These are phyloP conservation scores for Paraconiothyrium sp. DNA, from an alignment of 2,329 filamentous ascomycete species.

Conservation along the genomic window DNA sequence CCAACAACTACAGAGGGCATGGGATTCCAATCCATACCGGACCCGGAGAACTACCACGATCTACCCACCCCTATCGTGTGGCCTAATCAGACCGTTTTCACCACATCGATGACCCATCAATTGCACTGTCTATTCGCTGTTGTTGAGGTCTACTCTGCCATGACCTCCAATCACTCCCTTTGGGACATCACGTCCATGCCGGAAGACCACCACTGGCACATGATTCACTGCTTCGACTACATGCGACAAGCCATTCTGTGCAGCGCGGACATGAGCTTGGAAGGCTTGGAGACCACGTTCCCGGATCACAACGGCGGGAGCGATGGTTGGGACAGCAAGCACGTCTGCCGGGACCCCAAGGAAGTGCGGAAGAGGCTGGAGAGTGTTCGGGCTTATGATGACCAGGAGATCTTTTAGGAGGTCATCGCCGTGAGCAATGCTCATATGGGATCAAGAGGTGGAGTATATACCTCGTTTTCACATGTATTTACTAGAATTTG, in stretches of 20 bases:
- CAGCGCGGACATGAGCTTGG: constrained; percentile 41
- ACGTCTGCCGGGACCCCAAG: constrained; percentile 34
- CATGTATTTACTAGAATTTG: too few relatives aligned
- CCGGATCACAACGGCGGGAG: constrained; percentile 48
- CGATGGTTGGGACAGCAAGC: constrained; percentile 49
- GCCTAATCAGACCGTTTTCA: constrained; percentile 46
- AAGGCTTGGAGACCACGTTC: constrained; percentile 47
- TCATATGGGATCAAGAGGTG: too few relatives aligned
- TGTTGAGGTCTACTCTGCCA: constrained; percentile 42
- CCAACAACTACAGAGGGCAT: constrained; percentile 29
- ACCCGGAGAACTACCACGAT: constrained; percentile 42
- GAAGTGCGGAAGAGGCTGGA: constrained; percentile 32
- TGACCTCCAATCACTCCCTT: constrained; percentile 35
- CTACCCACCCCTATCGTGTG: constrained; percentile 46
- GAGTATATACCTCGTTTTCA: too few relatives aligned
- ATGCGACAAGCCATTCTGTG: constrained; percentile 49
- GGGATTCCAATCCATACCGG: constrained; percentile 44
- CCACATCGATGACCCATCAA: constrained; percentile 47
- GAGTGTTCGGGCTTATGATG: constrained; percentile 45
- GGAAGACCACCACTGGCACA: constrained; percentile 50
- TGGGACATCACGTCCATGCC: constrained; percentile 22
- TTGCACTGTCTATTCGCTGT: constrained; percentile 47
- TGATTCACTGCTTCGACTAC: constrained; percentile 51
- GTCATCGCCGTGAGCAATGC: too few relatives aligned
- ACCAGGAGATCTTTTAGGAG: constrained; percentile 42